Evolutionary conservation across 371 early-diverging fungal genomes (phyloP), one percentile per base, ranked within the genome.

Genomic region (Saksenaea oblongispora): DNA sequence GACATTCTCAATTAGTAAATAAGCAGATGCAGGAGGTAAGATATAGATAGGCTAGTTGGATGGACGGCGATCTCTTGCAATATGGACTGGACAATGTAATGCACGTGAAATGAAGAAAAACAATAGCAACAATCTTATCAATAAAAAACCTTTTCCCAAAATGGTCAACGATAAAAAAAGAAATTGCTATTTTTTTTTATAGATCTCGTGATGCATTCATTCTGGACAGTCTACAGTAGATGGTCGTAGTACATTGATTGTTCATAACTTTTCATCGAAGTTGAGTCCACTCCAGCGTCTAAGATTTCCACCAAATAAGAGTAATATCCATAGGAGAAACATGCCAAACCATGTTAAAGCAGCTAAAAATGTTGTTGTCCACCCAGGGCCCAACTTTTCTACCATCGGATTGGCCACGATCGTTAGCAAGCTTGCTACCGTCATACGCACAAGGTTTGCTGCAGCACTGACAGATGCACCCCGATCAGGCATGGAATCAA

Each of bases 381-480:
- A 71, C 0, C 71, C 71, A 17, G 67, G 51, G 18, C 75, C 75
- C 26, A 75, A 34, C 9, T 54, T 35, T 22, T 42, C 41, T 14
- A 69, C 66, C 68, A 72, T 67, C 1, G 68, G 73, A 54, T 65
- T 68, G 51, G 73, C 69, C 13, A 62, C 65, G 3, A 68, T 44
- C 0, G 82, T 75, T n/a, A 69, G 60, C 54, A 71, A 60, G 58
- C 78, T 78, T 9, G 83, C 80, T 36, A 78, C 9, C 24, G 72
- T 44, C 78, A 78, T 78, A 0, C 78, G 65, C 41, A 75, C 60
- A 27, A 83, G 69, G 54, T 75, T 78, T 24, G 71, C 79, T 2
- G 79, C 79, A 0, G 82, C 82, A 5, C 78, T 77, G 14, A 69
- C 75, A 9, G 78, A 75, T 3, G 83, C 78, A 2, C 82, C 82